Conservation (phyloP, 2,329 filamentous ascomycete species). For the Ascochyta clinopodiicola region DNA sequence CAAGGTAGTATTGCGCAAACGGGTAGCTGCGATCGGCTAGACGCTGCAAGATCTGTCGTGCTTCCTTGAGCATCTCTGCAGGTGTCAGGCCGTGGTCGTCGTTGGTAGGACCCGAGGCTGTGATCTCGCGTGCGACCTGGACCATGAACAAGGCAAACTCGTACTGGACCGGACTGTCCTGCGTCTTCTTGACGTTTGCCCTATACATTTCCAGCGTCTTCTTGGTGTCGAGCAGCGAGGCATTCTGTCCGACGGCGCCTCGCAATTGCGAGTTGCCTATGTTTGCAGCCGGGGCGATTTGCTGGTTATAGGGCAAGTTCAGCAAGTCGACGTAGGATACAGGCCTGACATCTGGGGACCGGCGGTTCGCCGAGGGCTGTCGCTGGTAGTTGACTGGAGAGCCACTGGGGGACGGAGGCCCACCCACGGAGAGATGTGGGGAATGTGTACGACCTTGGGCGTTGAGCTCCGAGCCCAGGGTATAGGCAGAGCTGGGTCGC, state of each 20-base stretch:
- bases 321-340: conserved; percentile 68
- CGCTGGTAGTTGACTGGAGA: conserved; percentile 55
- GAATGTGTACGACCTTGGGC: conserved; percentile 66
- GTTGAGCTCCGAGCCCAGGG: conserved; percentile 72
- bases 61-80: conserved; percentile 79
- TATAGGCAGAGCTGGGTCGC: conserved; percentile 79
- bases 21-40: conserved; percentile 89
- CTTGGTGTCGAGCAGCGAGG: conserved; percentile 86
- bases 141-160: conserved; percentile 96
- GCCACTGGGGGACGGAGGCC: conserved; percentile 47
- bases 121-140: conserved; percentile 80
- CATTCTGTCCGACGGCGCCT: conserved; percentile 82
- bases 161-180: conserved; percentile 87
- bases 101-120: conserved; percentile 34
- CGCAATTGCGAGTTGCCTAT: conserved; percentile 85
- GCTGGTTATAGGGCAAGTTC: conserved; percentile 79
- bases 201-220: conserved; percentile 98
- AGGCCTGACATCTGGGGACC: conserved; percentile 65
- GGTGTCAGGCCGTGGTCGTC: conserved; percentile 54
- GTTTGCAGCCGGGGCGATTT: conserved; percentile 66
- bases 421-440: conserved; percentile 56
- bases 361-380: conserved; percentile 58
- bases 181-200: conserved; percentile 96
- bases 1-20: conserved; percentile 97
- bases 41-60: conserved; percentile 85